Percentiles rank a stretch among this genome's conserved stretches.
phyloP scores from a whole-genome alignment of 2,329 filamentous ascomycete species.

The Juglanconis juglandina region DNA sequence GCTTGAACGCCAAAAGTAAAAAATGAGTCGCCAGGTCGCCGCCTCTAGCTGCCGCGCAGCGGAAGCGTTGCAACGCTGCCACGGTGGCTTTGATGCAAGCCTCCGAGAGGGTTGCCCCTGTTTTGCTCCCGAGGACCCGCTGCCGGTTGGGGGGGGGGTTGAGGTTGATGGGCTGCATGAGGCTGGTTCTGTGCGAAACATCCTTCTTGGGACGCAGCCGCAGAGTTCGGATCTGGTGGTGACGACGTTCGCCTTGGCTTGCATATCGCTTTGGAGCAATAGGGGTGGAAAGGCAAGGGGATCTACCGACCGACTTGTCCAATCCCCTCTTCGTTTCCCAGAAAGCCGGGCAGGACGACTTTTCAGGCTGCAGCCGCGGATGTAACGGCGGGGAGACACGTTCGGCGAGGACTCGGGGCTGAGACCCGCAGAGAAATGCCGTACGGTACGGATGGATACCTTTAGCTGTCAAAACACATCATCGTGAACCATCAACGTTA shows the following conservation, averaged over 20 bases:
- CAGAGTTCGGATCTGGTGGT: slow-evolving; percentile 1
- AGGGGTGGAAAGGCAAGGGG: not conserved
- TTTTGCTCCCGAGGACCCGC: slow-evolving; percentile 8
- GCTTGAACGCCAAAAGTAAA: not conserved
- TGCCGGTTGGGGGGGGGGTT: not conserved
- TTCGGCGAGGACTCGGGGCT: slow-evolving; percentile 11
- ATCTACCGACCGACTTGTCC: slow-evolving; percentile 6
- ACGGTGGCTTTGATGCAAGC: not conserved
- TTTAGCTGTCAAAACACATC: not conserved
- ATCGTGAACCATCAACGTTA: not conserved
- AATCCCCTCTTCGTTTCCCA: slow-evolving; percentile 1
- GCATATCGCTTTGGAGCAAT: not conserved
- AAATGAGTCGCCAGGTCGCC: slow-evolving; percentile 11
- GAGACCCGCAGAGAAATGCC: not conserved
- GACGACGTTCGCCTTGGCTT: slow-evolving; percentile 9
- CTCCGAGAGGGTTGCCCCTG: slow-evolving; percentile 8
- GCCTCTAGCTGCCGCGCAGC: not conserved
- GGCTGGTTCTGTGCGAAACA: slow-evolving; percentile 6
- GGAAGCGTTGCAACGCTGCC: not conserved
- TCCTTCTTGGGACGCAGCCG: not conserved
- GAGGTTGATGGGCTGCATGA: slow-evolving; percentile 11
- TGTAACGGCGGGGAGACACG: slow-evolving; percentile 14
- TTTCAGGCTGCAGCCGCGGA: slow-evolving; percentile 13
- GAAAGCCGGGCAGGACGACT: slow-evolving; percentile 10
- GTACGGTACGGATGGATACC: not conserved